Evolutionary conservation across 306 rosid genomes (phyloP).

Genomic region (Cicer chorassanicum): DNA sequence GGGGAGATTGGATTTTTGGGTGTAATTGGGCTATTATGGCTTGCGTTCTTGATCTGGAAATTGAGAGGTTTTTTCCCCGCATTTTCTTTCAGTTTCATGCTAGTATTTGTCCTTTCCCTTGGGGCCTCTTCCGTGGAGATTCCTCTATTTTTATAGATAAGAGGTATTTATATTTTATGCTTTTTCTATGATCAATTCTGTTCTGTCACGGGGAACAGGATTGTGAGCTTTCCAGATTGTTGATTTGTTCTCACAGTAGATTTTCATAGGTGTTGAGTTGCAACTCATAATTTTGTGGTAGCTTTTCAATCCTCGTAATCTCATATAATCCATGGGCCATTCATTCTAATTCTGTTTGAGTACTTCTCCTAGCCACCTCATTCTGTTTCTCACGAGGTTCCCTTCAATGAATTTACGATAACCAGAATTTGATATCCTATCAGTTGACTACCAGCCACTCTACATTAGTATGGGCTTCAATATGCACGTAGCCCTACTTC

Average conservation of each 20-base stretch:
- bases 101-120: background rate
- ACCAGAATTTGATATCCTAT: background rate
- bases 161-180: background rate
- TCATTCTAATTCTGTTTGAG: background rate
- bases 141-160: background rate
- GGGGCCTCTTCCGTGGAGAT: background rate
- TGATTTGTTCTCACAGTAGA: background rate
- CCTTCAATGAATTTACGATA: background rate
- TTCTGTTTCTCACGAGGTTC: background rate
- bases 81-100: background rate
- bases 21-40: background rate
- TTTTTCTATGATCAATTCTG: background rate
- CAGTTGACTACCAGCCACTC: background rate
- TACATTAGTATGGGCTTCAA: background rate
- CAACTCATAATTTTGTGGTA: background rate
- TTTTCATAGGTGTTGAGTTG: background rate
- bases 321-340: background rate
- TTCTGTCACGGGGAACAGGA: background rate
- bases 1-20: background rate
- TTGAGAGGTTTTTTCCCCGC: background rate
- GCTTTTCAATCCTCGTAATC: background rate
- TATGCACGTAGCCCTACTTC: background rate
- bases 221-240: background rate
- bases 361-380: background rate
- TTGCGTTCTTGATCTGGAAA: background rate